These are phyloP conservation scores for Diaporthe sp. DNA, from an alignment of 2,329 filamentous ascomycete genomes.

Conservation along the genomic window DNA sequence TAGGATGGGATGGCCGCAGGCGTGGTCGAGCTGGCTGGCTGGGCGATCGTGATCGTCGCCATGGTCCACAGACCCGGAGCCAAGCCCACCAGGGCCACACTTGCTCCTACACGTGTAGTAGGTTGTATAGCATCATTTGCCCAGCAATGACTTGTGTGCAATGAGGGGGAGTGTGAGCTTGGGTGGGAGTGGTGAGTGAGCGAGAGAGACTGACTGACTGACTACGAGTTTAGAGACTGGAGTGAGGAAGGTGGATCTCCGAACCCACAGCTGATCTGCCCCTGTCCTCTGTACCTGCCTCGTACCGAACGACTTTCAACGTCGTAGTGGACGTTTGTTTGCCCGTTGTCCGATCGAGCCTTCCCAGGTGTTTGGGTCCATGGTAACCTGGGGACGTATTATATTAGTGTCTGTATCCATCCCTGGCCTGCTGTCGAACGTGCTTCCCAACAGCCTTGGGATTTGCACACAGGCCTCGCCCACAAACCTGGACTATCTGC, in stretches of 20 bases:
- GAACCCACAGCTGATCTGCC: neutral
- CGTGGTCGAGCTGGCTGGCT: neutral
- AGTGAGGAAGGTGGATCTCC: neutral
- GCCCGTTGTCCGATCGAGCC: constrained; percentile 9
- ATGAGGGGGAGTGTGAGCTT: neutral
- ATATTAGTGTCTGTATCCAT: neutral
- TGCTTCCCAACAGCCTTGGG: neutral
- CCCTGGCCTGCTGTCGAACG: neutral
- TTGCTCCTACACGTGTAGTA: neutral
- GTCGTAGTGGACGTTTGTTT: neutral
- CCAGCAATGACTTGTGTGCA: neutral
- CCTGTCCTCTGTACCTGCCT: neutral
- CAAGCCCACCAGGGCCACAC: neutral
- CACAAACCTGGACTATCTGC: neutral
- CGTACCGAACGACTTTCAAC: neutral
- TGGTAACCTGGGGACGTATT: neutral
- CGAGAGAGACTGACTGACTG: neutral
- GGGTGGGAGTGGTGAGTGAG: neutral
- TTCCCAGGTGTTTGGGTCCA: constrained; percentile 11
- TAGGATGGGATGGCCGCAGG: neutral
- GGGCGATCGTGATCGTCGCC: constrained; percentile 11
- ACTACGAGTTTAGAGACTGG: neutral
- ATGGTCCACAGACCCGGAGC: neutral
- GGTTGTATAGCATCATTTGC: neutral
- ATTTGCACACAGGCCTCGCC: neutral